A percentile compares a stretch with the other conserved stretches of the same genome.
These are phyloP conservation scores for Basidiobolus heterosporus DNA, from an alignment of 371 early-diverging fungal species.

Conservation along the genomic window DNA sequence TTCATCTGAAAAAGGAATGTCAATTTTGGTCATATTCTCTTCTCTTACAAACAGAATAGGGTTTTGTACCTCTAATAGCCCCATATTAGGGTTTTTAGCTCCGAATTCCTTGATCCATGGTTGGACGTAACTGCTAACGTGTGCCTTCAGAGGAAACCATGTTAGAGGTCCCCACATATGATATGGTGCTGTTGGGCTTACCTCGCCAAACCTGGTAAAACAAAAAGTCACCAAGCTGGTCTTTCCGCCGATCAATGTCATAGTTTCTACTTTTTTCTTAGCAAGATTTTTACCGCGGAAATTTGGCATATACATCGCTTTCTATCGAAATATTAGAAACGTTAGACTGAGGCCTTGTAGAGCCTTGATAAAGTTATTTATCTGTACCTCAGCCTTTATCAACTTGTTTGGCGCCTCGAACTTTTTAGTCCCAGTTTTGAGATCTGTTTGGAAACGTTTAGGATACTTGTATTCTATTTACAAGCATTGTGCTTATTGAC, in stretches of 20 bases:
- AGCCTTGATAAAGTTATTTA: background rate
- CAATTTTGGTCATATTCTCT: background rate
- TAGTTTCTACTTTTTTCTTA: constrained; percentile 31
- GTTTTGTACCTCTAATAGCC: constrained; percentile 16
- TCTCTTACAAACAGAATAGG: background rate
- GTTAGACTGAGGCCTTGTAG: background rate
- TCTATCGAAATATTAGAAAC: constrained; percentile 11
- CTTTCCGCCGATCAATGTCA: constrained; percentile 29
- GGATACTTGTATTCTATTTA: background rate
- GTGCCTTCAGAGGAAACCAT: constrained; percentile 13
- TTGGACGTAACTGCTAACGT: constrained; percentile 31
- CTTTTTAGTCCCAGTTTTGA: constrained; percentile 44
- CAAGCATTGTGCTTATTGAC: background rate
- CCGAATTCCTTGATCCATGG: constrained; percentile 30
- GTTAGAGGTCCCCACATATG: background rate
- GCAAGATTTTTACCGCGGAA: constrained; percentile 35
- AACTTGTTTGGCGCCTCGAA: constrained; percentile 36
- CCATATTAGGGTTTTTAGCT: constrained; percentile 9
- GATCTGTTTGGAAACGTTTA: constrained; percentile 23
- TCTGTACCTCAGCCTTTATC: constrained; percentile 20
- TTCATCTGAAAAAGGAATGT: constrained; percentile 19
- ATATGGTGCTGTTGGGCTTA: constrained; percentile 2
- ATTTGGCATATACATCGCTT: constrained; percentile 52
- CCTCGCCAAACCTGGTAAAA: constrained; percentile 58
- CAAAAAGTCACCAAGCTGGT: constrained; percentile 46